Percentiles rank a stretch among this genome's conserved stretches.
Evolutionary conservation across 352 stramenopile genomes (phyloP).

Genomic region (Globisporangium emineosum): DNA sequence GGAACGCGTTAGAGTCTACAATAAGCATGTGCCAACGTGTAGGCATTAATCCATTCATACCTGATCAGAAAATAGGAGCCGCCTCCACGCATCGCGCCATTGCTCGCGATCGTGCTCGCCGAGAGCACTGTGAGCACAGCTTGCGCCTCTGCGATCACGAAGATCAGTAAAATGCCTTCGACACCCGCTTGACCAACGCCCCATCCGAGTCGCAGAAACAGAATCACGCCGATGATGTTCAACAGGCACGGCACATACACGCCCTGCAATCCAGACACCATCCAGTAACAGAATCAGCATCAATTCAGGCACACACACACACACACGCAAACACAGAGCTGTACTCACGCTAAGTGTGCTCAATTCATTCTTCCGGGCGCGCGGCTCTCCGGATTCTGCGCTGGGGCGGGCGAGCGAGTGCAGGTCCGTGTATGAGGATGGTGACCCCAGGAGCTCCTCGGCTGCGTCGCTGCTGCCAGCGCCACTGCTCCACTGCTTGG

Average conservation of each 20-base stretch:
- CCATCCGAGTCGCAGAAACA: constrained; percentile 86
- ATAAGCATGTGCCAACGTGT: too few species aligned
- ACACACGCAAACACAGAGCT: neutral
- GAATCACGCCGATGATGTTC: constrained; percentile 90
- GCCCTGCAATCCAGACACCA: constrained; percentile 26
- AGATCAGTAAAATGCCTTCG: constrained; percentile 69
- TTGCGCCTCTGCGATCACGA: constrained; percentile 59
- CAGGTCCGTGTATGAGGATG: constrained; percentile 43
- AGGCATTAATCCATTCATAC: constrained; percentile 10
- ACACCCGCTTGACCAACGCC: constrained; percentile 82
- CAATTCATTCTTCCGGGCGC: constrained; percentile 29
- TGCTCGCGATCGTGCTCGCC: constrained; percentile 83
- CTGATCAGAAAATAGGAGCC: constrained; percentile 65
- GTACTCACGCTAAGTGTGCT: constrained; percentile 39
- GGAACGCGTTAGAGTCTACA: too few species aligned
- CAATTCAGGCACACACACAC: neutral
- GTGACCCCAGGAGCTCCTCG: constrained; percentile 1
- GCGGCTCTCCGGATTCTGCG: neutral
- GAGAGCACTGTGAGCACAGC: constrained; percentile 77
- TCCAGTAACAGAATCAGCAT: neutral
- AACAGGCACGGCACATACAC: constrained; percentile 88
- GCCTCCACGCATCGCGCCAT: constrained; percentile 73
- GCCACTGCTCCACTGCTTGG: constrained; percentile 15
- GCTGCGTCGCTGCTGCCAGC: constrained; percentile 1
- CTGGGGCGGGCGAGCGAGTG: constrained; percentile 26